These are phyloP conservation scores for Lactuca sativa DNA, from an alignment of 129 eudicot genomes.

Conservation along the genomic window DNA sequence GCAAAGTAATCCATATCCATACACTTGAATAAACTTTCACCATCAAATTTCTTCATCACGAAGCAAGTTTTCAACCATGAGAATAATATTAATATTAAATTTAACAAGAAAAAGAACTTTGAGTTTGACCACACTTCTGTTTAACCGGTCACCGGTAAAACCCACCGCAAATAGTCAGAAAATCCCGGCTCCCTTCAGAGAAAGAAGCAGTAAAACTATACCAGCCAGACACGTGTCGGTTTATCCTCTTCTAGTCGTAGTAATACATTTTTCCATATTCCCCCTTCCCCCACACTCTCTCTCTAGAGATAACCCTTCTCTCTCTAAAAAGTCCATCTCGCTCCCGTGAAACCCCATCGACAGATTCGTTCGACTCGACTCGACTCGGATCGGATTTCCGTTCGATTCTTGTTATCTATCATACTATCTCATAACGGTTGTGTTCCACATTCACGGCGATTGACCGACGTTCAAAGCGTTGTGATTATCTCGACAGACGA, in stretches of 20 bases:
- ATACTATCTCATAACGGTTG: constrained; percentile 18
- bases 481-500: constrained; percentile 12
- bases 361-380: constrained; percentile 19
- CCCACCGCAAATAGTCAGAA: constrained; percentile 33
- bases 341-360: constrained; percentile 38
- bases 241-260: constrained; percentile 15
- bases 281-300: constrained; percentile 28
- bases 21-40: background rate
- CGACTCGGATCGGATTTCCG: constrained; percentile 22
- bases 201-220: constrained; percentile 22
- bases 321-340: constrained; percentile 19
- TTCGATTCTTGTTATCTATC: constrained; percentile 16
- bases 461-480: background rate
- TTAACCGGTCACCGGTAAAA: constrained; percentile 39
- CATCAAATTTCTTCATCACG: constrained; percentile 24
- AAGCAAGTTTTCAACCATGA: constrained; percentile 29
- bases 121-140: constrained; percentile 30
- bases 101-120: background rate
- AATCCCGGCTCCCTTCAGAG: background rate
- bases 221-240: constrained; percentile 38
- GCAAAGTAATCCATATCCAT: background rate
- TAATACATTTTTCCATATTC: constrained; percentile 23
- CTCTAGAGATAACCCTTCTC: constrained; percentile 27
- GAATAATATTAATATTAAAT: constrained; percentile 4
- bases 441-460: constrained; percentile 16